Base-by-base conservation (phyloP, 441 rosid species). In the Metrosideros polymorpha region DNA sequence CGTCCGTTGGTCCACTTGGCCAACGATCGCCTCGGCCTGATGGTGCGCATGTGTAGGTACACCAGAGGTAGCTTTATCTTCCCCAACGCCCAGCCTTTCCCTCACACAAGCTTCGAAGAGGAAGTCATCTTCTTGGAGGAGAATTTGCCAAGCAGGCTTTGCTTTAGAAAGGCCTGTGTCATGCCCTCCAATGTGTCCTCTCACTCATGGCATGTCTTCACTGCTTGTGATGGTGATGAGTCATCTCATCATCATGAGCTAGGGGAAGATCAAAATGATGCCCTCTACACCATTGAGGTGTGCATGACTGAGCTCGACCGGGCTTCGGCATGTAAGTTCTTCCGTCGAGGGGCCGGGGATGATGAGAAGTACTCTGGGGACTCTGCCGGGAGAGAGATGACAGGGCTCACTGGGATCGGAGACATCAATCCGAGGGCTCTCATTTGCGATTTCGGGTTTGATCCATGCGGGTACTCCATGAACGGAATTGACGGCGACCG, bases 391-490 rank as follows among this genome's bases (percentile, higher is more conserved):
- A 94, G 91, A 49, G 98, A 94, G 87, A 95, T 98, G 98, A 98
- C 99, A 1, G 91, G 91, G 63, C 85, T 93, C 51, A 94, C 98
- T 42, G 97, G 99, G 7, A 96, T 96, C 29, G 90, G 87, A 4
- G 92, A 87, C 39, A 95, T 96, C 82, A 96, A 93, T 87, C 98
- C 97, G 0, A 89, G 89, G n/a, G 93, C 99, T 2, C 90, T 92
- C 51, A 90, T 98, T 2, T 95, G 99, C 66, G 99, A 98, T 84
- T 98, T 95, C 52, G 99, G 93, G 14, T 98, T 98, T 85, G 99
- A 98, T 57, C 99, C 99, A 0, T 98, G 99, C 79, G 99, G 99
- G 0, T 98, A 98, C 92, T 98, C 99, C 29, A 98, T 98, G 99
- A 98, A 98, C 75, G 97, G 98, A 83, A 93, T 98, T 18, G 97